phyloP scores from a whole-genome alignment of 169 alveolate species.

The Plasmodium billcollinsi region DNA sequence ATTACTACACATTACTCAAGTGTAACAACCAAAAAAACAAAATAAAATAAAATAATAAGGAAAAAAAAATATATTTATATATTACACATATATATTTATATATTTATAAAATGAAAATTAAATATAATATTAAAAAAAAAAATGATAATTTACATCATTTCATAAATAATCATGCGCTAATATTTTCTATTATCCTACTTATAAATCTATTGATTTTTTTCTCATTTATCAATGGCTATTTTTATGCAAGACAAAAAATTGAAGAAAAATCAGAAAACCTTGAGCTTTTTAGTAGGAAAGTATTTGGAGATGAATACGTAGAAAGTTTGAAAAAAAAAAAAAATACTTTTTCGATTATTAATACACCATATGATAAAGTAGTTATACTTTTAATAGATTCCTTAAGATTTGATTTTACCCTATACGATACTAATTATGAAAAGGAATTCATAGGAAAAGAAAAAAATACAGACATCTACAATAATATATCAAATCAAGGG shows the following conservation, averaged over 20 bases:
- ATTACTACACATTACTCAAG: too few relatives aligned
- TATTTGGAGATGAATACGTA: slow-evolving; percentile 69
- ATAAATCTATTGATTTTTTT: slow-evolving; percentile 29
- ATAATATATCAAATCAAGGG: slow-evolving; percentile 8
- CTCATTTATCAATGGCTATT: slow-evolving; percentile 65
- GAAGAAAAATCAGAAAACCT: slow-evolving; percentile 45
- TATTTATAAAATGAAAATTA: background rate
- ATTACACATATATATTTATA: background rate
- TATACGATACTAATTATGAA: slow-evolving; percentile 78
- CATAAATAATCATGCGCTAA: slow-evolving; percentile 33
- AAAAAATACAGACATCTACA: background rate
- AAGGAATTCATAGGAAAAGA: slow-evolving; percentile 13
- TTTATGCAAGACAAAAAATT: slow-evolving; percentile 46
- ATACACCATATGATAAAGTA: slow-evolving; percentile 77
- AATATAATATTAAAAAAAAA: slow-evolving; percentile 18
- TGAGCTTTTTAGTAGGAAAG: slow-evolving; percentile 50
- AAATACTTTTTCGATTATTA: slow-evolving; percentile 40
- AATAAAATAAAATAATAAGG: too few relatives aligned
- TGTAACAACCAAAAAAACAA: too few relatives aligned
- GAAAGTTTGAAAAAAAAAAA: slow-evolving; percentile 36
- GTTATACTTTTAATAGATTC: slow-evolving; percentile 78
- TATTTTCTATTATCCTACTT: slow-evolving; percentile 26
- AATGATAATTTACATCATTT: slow-evolving; percentile 1
- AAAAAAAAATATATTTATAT: too few relatives aligned
- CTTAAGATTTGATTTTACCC: slow-evolving; percentile 81